phyloP scores from a whole-genome alignment of 352 stramenopile genomes.

The Pythium guiyangense region DNA sequence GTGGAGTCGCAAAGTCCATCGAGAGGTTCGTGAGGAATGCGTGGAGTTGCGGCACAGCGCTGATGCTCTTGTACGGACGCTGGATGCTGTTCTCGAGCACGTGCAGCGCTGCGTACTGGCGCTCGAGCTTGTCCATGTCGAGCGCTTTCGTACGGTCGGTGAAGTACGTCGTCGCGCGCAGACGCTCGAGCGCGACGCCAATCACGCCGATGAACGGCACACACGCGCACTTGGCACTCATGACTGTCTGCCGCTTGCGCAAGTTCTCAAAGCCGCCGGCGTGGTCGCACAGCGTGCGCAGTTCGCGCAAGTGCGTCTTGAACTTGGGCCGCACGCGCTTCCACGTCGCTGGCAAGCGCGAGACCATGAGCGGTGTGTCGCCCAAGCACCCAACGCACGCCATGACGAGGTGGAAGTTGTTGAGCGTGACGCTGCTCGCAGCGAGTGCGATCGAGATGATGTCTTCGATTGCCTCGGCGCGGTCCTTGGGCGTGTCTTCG shows the following conservation, averaged over 20 bases:
- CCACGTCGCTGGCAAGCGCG: conserved; percentile 60
- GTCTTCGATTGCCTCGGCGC: conserved; percentile 62
- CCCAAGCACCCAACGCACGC: conserved; percentile 68
- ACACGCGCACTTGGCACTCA: conserved; percentile 34
- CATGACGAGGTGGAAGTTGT: conserved; percentile 83
- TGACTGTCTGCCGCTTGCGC: conserved; percentile 40
- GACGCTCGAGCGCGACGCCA: conserved; percentile 57
- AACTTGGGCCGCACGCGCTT: conserved; percentile 64
- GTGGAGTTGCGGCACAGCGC: conserved; percentile 17
- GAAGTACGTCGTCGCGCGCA: conserved; percentile 46
- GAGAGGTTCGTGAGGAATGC: conserved; percentile 28
- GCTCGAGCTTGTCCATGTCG: conserved; percentile 55
- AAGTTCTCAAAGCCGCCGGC: conserved; percentile 68
- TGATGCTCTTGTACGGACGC: conserved; percentile 3
- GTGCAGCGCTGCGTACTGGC: conserved; percentile 46
- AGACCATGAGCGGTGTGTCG: conserved; percentile 66
- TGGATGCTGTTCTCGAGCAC: conserved; percentile 45
- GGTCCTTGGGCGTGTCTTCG: conserved; percentile 60
- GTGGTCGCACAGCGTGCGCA: conserved; percentile 65
- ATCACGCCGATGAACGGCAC: conserved; percentile 79
- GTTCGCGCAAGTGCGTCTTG: conserved; percentile 56
- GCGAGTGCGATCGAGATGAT: conserved; percentile 63
- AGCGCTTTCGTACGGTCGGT: conserved; percentile 24
- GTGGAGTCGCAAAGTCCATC: conserved; percentile 38
- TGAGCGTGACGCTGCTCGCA: conserved; percentile 33